A percentile compares a stretch with the other conserved stretches of the same genome.
Conservation (phyloP, 2,329 filamentous ascomycete species). For the Blumeria graminis region DNA sequence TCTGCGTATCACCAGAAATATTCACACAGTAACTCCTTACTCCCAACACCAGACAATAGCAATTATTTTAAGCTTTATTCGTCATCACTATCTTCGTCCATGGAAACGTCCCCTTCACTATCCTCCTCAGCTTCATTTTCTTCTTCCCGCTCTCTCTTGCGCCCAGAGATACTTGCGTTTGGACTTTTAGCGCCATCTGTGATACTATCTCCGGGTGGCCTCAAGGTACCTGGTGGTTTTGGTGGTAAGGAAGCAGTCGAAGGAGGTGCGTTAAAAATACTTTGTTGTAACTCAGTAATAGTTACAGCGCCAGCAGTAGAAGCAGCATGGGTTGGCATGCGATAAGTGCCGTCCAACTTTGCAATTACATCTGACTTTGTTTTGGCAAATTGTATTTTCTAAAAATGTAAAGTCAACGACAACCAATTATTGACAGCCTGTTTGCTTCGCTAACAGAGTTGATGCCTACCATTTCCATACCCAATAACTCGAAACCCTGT, state of each 20-base stretch:
- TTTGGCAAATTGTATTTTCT: conserved; percentile 86
- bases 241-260: conserved; percentile 19
- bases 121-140: conserved; percentile 46
- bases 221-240: conserved; percentile 17
- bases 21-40: too few relatives aligned
- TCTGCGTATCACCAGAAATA: too few relatives aligned
- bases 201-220: conserved; percentile 22
- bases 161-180: conserved; percentile 27
- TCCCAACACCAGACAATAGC: too few relatives aligned
- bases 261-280: conserved; percentile 51
- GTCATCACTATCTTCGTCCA: conserved; percentile 28
- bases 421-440: background rate
- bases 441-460: conserved; percentile 26
- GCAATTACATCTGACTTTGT: conserved; percentile 69
- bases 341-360: conserved; percentile 80
- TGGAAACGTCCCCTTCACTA: conserved; percentile 39
- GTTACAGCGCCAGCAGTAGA: conserved; percentile 29
- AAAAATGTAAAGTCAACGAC: background rate
- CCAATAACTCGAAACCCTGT: conserved; percentile 68
- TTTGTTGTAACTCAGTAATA: conserved; percentile 53
- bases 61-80: conserved; percentile 5
- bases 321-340: conserved; percentile 34
- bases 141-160: conserved; percentile 46
- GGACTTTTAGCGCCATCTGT: conserved; percentile 27
- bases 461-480: conserved; percentile 51